Evolutionary conservation across 1,284 basidiomycete genomes (phyloP).

Genomic region (Irpex sp.): DNA sequence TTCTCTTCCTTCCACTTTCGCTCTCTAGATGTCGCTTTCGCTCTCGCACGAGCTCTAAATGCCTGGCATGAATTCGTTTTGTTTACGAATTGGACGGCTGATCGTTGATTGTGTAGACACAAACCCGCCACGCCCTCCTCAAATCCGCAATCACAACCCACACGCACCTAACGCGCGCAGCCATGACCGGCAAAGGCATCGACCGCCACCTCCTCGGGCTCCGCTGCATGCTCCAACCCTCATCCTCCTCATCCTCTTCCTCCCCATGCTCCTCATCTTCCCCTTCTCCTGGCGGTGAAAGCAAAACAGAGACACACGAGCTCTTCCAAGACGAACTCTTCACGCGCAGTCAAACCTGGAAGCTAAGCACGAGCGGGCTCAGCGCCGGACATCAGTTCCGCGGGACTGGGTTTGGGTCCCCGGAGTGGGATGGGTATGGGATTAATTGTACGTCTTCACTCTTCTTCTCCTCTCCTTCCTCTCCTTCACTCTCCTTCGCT

Average conservation of each 20-base stretch:
- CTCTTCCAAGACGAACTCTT: slow-evolving; percentile 83
- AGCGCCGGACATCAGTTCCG: slow-evolving; percentile 84
- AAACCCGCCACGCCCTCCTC: slow-evolving; percentile 49
- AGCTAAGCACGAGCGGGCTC: slow-evolving; percentile 87
- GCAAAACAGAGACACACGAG: no score
- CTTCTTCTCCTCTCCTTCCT: no score
- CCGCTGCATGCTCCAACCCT: slow-evolving; percentile 52
- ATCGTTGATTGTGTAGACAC: no score
- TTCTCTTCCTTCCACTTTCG: no score
- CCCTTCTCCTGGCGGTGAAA: no score
- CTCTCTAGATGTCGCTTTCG: background rate
- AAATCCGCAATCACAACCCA: slow-evolving; percentile 72
- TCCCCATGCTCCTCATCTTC: no score
- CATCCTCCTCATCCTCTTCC: no score
- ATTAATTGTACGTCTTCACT: slow-evolving; percentile 70
- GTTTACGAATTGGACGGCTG: no score
- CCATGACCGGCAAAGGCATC: slow-evolving; percentile 81
- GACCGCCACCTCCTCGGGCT: slow-evolving; percentile 92
- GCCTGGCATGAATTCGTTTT: no score
- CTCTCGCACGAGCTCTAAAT: no score
- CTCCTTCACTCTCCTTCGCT: no score
- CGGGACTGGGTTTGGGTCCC: slow-evolving; percentile 88
- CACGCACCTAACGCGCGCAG: slow-evolving; percentile 70
- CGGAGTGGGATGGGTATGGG: slow-evolving; percentile 83
- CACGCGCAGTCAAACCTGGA: slow-evolving; percentile 79